A percentile compares a stretch with the other conserved stretches of the same genome.
phyloP scores from a whole-genome alignment of 441 rosid genomes.

The Sinapis alba region DNA sequence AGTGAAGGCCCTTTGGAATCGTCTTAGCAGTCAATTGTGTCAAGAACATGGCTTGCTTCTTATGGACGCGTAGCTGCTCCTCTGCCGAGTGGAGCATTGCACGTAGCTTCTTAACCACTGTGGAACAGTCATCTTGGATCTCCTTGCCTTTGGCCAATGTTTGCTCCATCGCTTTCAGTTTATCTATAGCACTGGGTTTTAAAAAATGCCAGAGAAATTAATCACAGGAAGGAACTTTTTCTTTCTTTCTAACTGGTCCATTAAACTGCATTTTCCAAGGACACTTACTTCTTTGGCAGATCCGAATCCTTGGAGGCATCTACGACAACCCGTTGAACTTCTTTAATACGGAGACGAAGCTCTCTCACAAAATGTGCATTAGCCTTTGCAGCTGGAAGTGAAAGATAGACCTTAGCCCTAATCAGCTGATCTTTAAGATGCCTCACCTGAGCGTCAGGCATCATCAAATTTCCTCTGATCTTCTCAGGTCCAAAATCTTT shows the following conservation, averaged over 20 bases:
- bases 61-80: slow-evolving; percentile 93
- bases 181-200: slow-evolving; percentile 65
- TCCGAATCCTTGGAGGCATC: slow-evolving; percentile 76
- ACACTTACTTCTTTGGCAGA: slow-evolving; percentile 65
- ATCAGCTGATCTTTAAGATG: slow-evolving; percentile 87
- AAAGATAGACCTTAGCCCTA: slow-evolving; percentile 77
- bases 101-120: slow-evolving; percentile 83
- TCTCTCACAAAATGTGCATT: slow-evolving; percentile 67
- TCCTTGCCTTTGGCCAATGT: slow-evolving; percentile 78
- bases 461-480: slow-evolving; percentile 37
- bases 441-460: slow-evolving; percentile 61
- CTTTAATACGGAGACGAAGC: slow-evolving; percentile 75
- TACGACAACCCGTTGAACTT: slow-evolving; percentile 62
- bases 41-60: slow-evolving; percentile 87
- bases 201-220: slow-evolving; percentile 9
- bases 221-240: background rate
- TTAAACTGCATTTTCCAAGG: slow-evolving; percentile 7
- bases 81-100: slow-evolving; percentile 96
- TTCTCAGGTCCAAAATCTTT: slow-evolving; percentile 39
- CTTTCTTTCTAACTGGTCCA: background rate
- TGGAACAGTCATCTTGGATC: slow-evolving; percentile 87
- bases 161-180: slow-evolving; percentile 82
- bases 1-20: slow-evolving; percentile 93
- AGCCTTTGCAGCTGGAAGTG: slow-evolving; percentile 68
- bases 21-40: slow-evolving; percentile 94